Evolutionary conservation across 192 early-diverging fungal genomes (phyloP), one percentile per base, ranked within the genome.

Genomic region (Podila horticola): DNA sequence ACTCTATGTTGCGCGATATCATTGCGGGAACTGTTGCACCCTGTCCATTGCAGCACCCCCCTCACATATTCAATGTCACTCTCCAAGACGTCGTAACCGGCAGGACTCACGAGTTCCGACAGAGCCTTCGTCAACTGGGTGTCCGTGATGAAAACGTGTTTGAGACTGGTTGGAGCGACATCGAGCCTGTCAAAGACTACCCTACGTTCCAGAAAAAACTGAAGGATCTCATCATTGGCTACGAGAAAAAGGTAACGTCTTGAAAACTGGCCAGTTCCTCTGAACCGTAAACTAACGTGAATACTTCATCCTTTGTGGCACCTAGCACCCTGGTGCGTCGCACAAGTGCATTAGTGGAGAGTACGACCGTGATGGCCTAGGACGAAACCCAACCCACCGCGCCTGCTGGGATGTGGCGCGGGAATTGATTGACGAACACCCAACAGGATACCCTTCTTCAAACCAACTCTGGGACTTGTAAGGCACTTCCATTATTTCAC

Each of bases 291-390:
- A 9, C 22, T 55, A 45, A 24, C 22, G 52, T 17, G 52, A 36
- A 36, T 55, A n/a, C 52, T 55, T 22, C 19, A 45, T 26, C 52
- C 9, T 55, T 2, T 26, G 41, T 17, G 29, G 5, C 1, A 26
- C 10, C 5, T 58, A 77, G 75, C 62, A 77, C 17, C 75, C 75
- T 4, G 75, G 75, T 0, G 75, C 75, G 10, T 77, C 75, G 1
- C 75, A 77, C 62, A 77, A 71, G 50, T 77, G 75, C 22, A 77
- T 77, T 58, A 77, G 75, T n/a, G 75, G 75, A 31, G 75, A 77
- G 29, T 77, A 77, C 49, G 75, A 77, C 57, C 45, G 64, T 7
- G 75, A 77, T 31, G 33, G 52, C 8, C 17, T 69, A 17, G 75
- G 75, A 33, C 55, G 75, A 50, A 77, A 77, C 50, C 75, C 75